Conservation (phyloP, 345 rosid genomes). For the Bruguiera parviflora region DNA sequence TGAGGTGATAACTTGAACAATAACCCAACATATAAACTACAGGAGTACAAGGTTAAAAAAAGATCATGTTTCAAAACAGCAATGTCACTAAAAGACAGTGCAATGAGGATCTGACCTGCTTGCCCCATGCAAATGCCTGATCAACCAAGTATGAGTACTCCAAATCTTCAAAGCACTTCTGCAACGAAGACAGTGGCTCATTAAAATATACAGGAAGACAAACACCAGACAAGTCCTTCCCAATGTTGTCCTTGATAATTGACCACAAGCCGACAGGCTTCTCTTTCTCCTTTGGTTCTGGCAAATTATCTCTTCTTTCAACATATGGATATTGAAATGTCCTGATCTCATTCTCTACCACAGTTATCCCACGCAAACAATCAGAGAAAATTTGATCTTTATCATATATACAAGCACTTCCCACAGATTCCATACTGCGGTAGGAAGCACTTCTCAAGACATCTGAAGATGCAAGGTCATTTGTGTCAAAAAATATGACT, state of each 20-base stretch:
- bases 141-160: constrained; percentile 92
- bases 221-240: constrained; percentile 98
- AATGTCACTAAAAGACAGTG: constrained; percentile 31
- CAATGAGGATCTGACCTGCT: constrained; percentile 69
- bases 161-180: constrained; percentile 98
- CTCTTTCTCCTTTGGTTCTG: constrained; percentile 96
- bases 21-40: constrained; percentile 19
- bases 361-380: constrained; percentile 29
- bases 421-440: constrained; percentile 64
- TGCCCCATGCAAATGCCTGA: constrained; percentile 89
- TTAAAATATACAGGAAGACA: constrained; percentile 98
- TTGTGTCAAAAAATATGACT: constrained; percentile 70
- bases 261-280: constrained; percentile 98
- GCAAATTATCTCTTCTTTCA: constrained; percentile 83
- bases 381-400: constrained; percentile 62
- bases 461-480: constrained; percentile 80
- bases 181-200: constrained; percentile 94
- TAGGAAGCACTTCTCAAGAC: constrained; percentile 90
- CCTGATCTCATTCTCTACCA: constrained; percentile 43
- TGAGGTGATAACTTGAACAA: constrained; percentile 8
- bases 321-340: constrained; percentile 68
- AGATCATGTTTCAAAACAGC: constrained; percentile 31
- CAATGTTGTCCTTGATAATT: constrained; percentile 94
- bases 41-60: constrained; percentile 23
- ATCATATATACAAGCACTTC: constrained; percentile 53